Evolutionary conservation across 441 rosid genomes (phyloP), one percentile per base, ranked within the genome.

Genomic region (Erodium texanum): DNA sequence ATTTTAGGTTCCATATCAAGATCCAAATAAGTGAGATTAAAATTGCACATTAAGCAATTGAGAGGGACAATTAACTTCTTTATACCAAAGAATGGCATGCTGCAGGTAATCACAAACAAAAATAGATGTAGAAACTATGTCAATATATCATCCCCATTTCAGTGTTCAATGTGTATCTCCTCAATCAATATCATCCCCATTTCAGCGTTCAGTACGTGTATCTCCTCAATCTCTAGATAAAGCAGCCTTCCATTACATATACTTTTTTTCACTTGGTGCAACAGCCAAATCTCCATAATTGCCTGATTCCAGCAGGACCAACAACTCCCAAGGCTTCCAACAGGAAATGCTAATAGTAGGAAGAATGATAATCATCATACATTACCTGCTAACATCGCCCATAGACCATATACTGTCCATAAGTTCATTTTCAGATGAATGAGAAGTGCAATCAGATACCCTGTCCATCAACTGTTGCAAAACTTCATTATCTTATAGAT

Each of bases 381-480:
- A 43, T 45, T 82, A 89, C 98, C 96, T 85, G 86, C 27, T 69
- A 66, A 66, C 78, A 74, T 69, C 69, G 78, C 80, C 79, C n/a
- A 45, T 8, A 19, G 81, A 81, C 96, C 92, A 86, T 64, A 82
- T 73, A 73, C 75, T 77, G 43, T 85, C 92, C 58, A 68, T 72
- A 63, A 81, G 74, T 75, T 90, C 94, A 71, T 75, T 77, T 80
- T 86, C 89, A 54, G 86, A 82, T 45, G 85, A 79, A 71, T 75
- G 75, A 58, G 89, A 83, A 24, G 81, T 74, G 73, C 77, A 76
- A 69, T 85, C 86, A 50, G 87, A 81, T 65, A 80, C 71, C 72
- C 76, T 61, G 70, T 78, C 89, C 56, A 68, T 70, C 62, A 79
- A 72, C 96, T 93, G 89, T 72, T 62, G 79, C 19, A 68, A 80